phyloP scores from a whole-genome alignment of 345 rosid genomes.

The Dimocarpus longan region DNA sequence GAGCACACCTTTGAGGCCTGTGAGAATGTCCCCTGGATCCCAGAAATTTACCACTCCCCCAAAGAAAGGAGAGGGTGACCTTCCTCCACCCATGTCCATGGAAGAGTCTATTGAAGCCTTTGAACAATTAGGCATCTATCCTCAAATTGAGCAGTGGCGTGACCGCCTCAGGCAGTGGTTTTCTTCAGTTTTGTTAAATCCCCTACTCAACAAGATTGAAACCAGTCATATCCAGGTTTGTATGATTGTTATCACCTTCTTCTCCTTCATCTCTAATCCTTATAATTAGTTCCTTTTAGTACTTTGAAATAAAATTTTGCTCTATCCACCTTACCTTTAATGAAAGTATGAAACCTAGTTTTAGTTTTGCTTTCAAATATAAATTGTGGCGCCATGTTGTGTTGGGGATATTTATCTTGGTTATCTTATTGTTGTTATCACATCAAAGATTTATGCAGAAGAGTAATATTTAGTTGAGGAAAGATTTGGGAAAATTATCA shows the following conservation, averaged over 20 bases:
- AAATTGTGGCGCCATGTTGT: background rate
- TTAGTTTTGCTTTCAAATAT: background rate
- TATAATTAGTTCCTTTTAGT: background rate
- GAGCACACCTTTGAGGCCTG: constrained; percentile 86
- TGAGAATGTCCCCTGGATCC: constrained; percentile 96
- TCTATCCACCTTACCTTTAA: background rate
- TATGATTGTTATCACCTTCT: background rate
- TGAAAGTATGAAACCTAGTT: background rate
- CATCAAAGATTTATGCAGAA: background rate
- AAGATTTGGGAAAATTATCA: background rate
- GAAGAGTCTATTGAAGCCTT: constrained; percentile 90
- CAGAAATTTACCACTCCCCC: constrained; percentile 95
- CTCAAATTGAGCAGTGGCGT: constrained; percentile 90
- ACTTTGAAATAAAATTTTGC: background rate
- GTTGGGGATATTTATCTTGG: background rate
- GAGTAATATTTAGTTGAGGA: background rate
- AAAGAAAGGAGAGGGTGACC: constrained; percentile 94
- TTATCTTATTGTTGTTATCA: background rate
- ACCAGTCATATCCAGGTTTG: constrained; percentile 86
- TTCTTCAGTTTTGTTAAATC: constrained; percentile 76
- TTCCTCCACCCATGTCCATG: constrained; percentile 87
- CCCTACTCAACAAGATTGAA: constrained; percentile 75
- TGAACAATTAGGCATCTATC: constrained; percentile 75
- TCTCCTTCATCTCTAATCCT: background rate
- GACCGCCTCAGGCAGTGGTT: constrained; percentile 95